Percentiles rank a stretch among this genome's conserved stretches.
phyloP scores from a whole-genome alignment of 106 monocot species.

The Posidonia australis region DNA sequence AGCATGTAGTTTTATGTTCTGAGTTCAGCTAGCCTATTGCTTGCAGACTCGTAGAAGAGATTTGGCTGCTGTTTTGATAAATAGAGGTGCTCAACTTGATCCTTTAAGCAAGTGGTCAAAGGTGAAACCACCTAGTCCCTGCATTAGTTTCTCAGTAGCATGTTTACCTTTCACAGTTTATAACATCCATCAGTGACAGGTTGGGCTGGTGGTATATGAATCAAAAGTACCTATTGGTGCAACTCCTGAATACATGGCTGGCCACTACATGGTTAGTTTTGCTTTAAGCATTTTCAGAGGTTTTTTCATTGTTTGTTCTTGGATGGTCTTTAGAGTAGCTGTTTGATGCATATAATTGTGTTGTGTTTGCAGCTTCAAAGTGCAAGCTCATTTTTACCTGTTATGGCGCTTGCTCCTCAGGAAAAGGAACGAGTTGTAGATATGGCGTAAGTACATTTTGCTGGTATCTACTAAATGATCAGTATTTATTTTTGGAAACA shows the following conservation, averaged over 20 bases:
- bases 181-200: conserved; percentile 32
- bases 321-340: too few species aligned
- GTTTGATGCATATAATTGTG: not conserved
- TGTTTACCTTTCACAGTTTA: not conserved
- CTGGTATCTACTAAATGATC: not conserved
- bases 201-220: conserved; percentile 88
- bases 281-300: conserved; percentile 55
- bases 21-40: not conserved
- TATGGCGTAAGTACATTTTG: conserved; percentile 73
- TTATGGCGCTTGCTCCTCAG: conserved; percentile 98
- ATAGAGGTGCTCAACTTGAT: conserved; percentile 81
- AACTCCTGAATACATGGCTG: conserved; percentile 88
- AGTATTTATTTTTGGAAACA: not conserved
- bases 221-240: conserved; percentile 84
- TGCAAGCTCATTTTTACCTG: conserved; percentile 93
- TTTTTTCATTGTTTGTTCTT: too few species aligned
- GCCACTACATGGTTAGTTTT: conserved; percentile 76
- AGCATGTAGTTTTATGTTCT: not conserved
- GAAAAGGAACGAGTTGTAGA: conserved; percentile 93
- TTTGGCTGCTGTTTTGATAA: conserved; percentile 72
- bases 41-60: conserved; percentile 80
- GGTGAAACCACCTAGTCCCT: conserved; percentile 25
- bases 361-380: conserved; percentile 64
- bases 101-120: conserved; percentile 96
- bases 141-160: not conserved